Conservation (phyloP, 176 grass and related monocot genomes). For the Juncus effusus region DNA sequence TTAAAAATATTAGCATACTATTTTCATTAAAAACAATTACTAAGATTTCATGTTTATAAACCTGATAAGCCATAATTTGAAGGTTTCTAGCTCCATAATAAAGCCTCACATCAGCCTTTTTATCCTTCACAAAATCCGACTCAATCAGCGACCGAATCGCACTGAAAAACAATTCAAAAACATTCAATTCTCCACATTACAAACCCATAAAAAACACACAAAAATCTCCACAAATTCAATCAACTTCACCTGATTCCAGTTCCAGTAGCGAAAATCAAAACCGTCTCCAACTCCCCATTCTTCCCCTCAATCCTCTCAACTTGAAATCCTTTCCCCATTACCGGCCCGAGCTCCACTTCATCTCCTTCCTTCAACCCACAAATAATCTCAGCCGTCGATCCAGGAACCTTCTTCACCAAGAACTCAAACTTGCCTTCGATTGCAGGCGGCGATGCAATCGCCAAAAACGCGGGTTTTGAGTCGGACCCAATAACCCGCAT, state of each 20-base stretch:
- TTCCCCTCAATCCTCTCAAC: constrained; percentile 37
- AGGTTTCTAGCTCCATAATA: constrained; percentile 89
- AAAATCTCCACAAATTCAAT: not conserved
- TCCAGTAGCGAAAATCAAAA: constrained; percentile 73
- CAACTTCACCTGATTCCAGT: constrained; percentile 56
- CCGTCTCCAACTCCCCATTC: constrained; percentile 27
- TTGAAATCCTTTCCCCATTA: constrained; percentile 56
- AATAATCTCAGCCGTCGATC: constrained; percentile 47
- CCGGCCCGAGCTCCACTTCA: constrained; percentile 40
- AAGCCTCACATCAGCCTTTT: constrained; percentile 47
- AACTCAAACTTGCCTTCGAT: constrained; percentile 44
- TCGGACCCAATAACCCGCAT: constrained; percentile 40
- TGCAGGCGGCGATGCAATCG: constrained; percentile 54
- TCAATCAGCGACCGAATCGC: constrained; percentile 76
- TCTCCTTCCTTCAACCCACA: constrained; percentile 54
- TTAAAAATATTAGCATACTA: not conserved
- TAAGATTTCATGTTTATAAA: constrained; percentile 9
- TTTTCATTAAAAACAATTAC: not conserved
- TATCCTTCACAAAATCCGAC: constrained; percentile 48
- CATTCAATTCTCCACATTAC: too few relatives aligned
- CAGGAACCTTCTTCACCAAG: constrained; percentile 61
- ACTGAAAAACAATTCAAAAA: constrained; percentile 15
- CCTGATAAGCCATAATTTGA: constrained; percentile 86
- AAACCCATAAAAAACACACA: too few relatives aligned
- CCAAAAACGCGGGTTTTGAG: constrained; percentile 55